These are phyloP conservation scores for Petunia secreta DNA, from an alignment of 257 asterid species.

Conservation along the genomic window DNA sequence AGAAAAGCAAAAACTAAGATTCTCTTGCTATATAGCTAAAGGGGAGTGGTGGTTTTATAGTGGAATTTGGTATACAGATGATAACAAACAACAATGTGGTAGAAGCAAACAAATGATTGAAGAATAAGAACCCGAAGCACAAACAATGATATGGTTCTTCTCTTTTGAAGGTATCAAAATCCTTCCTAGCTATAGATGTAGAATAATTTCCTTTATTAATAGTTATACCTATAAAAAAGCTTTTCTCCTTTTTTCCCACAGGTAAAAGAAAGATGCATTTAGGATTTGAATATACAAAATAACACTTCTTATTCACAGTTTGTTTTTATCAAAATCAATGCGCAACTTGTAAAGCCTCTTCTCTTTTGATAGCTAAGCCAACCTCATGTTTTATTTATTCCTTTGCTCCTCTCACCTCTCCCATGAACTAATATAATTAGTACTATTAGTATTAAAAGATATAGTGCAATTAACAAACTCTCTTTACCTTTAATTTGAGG, in stretches of 20 bases:
- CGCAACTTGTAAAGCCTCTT: slow-evolving; percentile 31
- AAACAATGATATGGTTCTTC: slow-evolving; percentile 36
- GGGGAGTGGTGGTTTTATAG: background rate
- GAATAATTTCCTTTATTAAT: slow-evolving; percentile 35
- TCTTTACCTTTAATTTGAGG: no score
- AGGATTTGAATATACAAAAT: slow-evolving; percentile 47
- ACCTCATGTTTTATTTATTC: slow-evolving; percentile 32
- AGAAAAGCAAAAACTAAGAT: no score
- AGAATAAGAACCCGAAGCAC: slow-evolving; percentile 45
- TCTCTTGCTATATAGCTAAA: no score
- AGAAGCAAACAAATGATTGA: slow-evolving; percentile 41
- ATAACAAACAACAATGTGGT: slow-evolving; percentile 27
- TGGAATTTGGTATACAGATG: background rate
- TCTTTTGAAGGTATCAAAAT: slow-evolving; percentile 32
- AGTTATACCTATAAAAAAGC: slow-evolving; percentile 40
- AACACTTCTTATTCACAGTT: slow-evolving; percentile 20
- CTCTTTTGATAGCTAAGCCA: slow-evolving; percentile 21
- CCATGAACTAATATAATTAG: no score
- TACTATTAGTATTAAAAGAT: no score
- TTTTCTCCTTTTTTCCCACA: slow-evolving; percentile 44
- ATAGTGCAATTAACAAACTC: no score
- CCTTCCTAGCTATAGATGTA: slow-evolving; percentile 6
- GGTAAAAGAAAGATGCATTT: slow-evolving; percentile 42
- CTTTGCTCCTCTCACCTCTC: background rate
- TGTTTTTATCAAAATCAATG: slow-evolving; percentile 18